Base-by-base conservation (phyloP, 495 filamentous ascomycete genomes). In the Evansstolkia leycettana region DNA sequence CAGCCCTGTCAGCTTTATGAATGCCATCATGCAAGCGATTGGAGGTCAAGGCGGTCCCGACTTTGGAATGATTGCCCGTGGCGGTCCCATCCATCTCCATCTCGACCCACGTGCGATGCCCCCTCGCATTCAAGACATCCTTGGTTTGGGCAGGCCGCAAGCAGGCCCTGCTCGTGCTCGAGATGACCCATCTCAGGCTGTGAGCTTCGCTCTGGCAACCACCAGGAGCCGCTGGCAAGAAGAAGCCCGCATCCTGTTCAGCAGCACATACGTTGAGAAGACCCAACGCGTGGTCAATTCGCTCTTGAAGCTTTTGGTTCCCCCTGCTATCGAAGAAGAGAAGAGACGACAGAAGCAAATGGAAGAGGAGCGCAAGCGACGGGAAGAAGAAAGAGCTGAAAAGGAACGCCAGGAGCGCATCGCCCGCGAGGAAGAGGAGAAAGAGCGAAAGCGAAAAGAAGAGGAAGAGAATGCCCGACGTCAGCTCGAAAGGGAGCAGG, bases 171-270 rank as follows among this genome's bases (percentile, higher is more conserved):
- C 69, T 42, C 49, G 62, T 15, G 51, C 58, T 33, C 66, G 70
- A 17, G 69, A 75, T 45, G 75, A 80, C 42, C 73, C 75, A 17
- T 65, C 67, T 17, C 69, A 77, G 42, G 75, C 82, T 8, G 76
- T 84, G 10, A 65, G 73, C 24, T 94, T 94, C 55, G 61, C 67
- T 15, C 67, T 83, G 12, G 71, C 73, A 20, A 62, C 70, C 2
- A 95, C 89, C 8, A 62, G 60, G 27, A 62, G 66, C 27, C 76
- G 90, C 29, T 99, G 92, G 88, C 76, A 82, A 45, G 84, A 94
- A 46, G 90, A 96, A 58, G 82, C 87, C 9, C 78, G 79, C 39
- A 73, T 96, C 54, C 64, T 96, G 1, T 96, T 86, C 55, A 81
- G 80, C 31, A 55, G 54, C 27, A 67, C 60, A 14, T 70, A 80